A percentile compares a stretch with the other conserved stretches of the same genome.
phyloP scores from a whole-genome alignment of 2,329 filamentous ascomycete species.

The Arthroderma sp. region DNA sequence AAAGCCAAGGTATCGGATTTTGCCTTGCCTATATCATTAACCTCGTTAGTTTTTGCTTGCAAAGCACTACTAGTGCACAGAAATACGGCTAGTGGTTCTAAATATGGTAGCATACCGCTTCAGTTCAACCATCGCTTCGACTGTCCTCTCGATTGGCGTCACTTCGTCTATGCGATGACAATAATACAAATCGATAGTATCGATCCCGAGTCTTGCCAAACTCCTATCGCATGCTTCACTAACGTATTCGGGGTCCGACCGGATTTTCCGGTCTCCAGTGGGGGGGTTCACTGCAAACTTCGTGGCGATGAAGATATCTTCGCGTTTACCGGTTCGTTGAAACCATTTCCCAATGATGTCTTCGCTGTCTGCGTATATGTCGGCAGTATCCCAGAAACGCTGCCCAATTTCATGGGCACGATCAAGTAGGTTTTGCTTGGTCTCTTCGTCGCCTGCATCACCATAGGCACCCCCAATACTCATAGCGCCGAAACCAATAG shows the following conservation, averaged over 20 bases:
- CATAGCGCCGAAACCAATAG: constrained; percentile 12
- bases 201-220: constrained; percentile 23
- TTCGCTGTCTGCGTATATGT: constrained; percentile 36
- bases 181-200: constrained; percentile 46
- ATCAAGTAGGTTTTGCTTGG: constrained; percentile 34
- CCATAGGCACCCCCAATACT: constrained; percentile 20
- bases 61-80: too few relatives aligned
- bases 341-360: constrained; percentile 39
- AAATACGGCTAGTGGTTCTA: too few relatives aligned
- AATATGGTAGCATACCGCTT: constrained; percentile 9
- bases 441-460: constrained; percentile 23
- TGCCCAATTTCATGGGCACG: constrained; percentile 31
- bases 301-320: constrained; percentile 40
- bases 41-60: too few relatives aligned
- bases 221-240: background rate
- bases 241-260: background rate
- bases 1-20: constrained; percentile 24
- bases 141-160: constrained; percentile 33
- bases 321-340: constrained; percentile 28
- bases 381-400: constrained; percentile 32
- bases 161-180: constrained; percentile 40
- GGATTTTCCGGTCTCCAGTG: background rate
- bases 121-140: constrained; percentile 19
- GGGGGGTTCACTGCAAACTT: constrained; percentile 32
- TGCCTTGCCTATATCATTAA: constrained; percentile 13